Evolutionary conservation across 176 grass and related monocot species (phyloP).

Genomic region (Eleusine indica): DNA sequence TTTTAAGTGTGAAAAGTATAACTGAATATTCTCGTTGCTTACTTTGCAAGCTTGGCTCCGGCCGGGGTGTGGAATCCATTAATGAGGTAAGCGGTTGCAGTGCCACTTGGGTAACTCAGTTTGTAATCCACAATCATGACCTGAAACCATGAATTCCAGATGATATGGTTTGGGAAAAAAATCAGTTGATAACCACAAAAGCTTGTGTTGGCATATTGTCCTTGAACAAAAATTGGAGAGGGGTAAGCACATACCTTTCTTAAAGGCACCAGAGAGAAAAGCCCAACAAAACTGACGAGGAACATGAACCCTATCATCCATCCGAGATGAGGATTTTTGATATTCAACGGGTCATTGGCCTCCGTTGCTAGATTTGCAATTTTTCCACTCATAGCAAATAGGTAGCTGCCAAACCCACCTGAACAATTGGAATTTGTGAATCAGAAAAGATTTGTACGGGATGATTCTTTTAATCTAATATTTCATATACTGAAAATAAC

Average conservation of each 20-base stretch:
- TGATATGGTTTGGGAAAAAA: too few species aligned
- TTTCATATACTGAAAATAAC: not conserved
- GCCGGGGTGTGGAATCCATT: constrained; percentile 84
- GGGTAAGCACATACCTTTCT: constrained; percentile 49
- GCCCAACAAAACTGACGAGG: constrained; percentile 60
- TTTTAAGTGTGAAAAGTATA: not conserved
- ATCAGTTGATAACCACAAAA: not conserved
- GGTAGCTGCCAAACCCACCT: constrained; percentile 65
- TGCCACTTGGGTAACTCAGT: constrained; percentile 86
- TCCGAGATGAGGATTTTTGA: constrained; percentile 53
- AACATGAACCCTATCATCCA: constrained; percentile 67
- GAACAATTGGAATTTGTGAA: not conserved
- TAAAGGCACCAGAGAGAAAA: constrained; percentile 57
- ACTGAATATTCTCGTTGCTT: not conserved
- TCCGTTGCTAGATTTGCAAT: constrained; percentile 54
- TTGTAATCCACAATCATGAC: constrained; percentile 94
- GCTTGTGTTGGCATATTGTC: not conserved
- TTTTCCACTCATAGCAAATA: constrained; percentile 49
- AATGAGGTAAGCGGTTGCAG: constrained; percentile 84
- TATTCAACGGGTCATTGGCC: constrained; percentile 49
- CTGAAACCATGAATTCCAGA: constrained; percentile 46
- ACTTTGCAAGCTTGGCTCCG: constrained; percentile 69
- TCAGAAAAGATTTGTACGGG: not conserved
- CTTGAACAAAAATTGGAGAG: not conserved
- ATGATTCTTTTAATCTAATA: not conserved